Base-by-base conservation (phyloP, 2,329 filamentous ascomycete genomes). In the Pyrenochaeta sp. region DNA sequence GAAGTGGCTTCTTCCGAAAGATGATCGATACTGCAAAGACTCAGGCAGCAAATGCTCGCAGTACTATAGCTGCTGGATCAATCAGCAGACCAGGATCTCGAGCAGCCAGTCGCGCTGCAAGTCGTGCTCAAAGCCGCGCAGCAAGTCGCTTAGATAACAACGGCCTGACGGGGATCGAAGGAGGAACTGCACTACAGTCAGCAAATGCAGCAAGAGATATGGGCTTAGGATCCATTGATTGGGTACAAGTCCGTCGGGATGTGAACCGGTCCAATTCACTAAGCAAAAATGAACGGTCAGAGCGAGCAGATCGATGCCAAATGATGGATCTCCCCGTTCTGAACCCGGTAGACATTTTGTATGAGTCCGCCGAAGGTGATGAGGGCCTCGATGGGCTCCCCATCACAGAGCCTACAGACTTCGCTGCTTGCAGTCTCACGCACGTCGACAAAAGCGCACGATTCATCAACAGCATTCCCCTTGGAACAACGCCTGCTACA, bases 181-280 rank as follows among this genome's bases (percentile, higher is more conserved):
- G 86, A 22, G 84, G 84, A 49, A 66, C 67, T 44, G 36, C 66
- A 27, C 61, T 59, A 7, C 69, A 67, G 59, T 66, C 72, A 1
- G 44, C 63, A 13, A 72, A 61, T n/a, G 79, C 84, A 4, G 85
- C 88, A 13, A 85, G 86, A 54, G 92, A 96, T 19, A 90, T 90
- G 85, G 92, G 90, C 2, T 77, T 90, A 6, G 85, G 80, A 67
- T 81, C 83, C 1, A 85, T 91, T 13, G 94, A 98, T 75, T 99
- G 95, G 93, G 93, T 99, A n/a, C 93, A 98, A 75, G 93, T 98
- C 24, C 90, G 95, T 36, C 88, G 95, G 45, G 96, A 99, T 77
- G 90, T 99, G 46, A 98, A 99, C 77, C 87, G 95, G 36, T 96
- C 94, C 3, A 98, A 97, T 72, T 95, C 94, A 0, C 83, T 97